Conservation (phyloP, 805 yeast genomes). For the Yarrowia sp. region DNA sequence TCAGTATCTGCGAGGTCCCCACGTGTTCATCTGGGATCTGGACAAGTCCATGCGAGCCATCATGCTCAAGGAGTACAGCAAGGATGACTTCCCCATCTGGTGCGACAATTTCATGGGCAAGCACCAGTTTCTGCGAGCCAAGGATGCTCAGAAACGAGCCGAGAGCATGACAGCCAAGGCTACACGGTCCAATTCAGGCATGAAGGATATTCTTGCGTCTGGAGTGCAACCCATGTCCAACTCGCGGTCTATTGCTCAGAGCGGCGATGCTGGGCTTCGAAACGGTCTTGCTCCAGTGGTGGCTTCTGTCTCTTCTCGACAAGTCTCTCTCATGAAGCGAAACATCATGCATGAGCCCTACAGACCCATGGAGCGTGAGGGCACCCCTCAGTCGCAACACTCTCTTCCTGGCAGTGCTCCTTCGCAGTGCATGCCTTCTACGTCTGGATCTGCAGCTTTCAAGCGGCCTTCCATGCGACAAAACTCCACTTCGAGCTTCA, state of each 20-base stretch:
- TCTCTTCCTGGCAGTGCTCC: neutral
- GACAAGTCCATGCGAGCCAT: constrained; percentile 77
- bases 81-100: constrained; percentile 39
- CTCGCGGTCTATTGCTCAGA: constrained; percentile 38
- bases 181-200: constrained; percentile 30
- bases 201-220: constrained; percentile 58
- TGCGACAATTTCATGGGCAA: constrained; percentile 29
- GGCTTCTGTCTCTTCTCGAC: constrained; percentile 34
- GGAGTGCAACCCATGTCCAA: constrained; percentile 47
- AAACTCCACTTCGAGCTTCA: constrained; percentile 3
- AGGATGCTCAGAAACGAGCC: constrained; percentile 18
- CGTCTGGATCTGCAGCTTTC: constrained; percentile 5
- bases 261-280: constrained; percentile 34
- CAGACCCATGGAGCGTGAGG: constrained; percentile 3
- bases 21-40: constrained; percentile 76
- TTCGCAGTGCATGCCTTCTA: neutral
- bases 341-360: constrained; percentile 16
- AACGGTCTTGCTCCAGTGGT: constrained; percentile 37
- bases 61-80: constrained; percentile 74
- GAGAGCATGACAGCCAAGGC: constrained; percentile 21
- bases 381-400: constrained; percentile 1
- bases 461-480: constrained; percentile 18
- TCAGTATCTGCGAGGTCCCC: constrained; percentile 72
- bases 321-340: constrained; percentile 10
- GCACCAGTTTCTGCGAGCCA: constrained; percentile 19